Base-by-base conservation (phyloP, 2,329 filamentous ascomycete genomes). In the Gliomastix tumulicola region DNA sequence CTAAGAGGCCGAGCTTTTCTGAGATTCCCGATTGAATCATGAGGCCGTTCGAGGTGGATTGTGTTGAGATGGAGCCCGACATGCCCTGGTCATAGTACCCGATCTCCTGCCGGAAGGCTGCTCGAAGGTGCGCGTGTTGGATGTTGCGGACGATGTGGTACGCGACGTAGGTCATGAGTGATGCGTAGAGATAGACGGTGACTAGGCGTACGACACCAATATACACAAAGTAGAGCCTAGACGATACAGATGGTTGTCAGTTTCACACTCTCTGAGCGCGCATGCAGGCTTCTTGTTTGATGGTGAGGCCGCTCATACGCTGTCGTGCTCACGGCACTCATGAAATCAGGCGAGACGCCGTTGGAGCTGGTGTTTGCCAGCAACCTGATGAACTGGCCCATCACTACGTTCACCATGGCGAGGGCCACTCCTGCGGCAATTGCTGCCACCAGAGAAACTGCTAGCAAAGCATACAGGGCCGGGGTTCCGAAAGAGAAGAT, bases 171-270 rank as follows among this genome's bases (percentile, higher is more conserved):
- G 60, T 67, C 19, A 68, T 49, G 31, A 44, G 43, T 10, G 48
- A 41, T 13, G 48, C 47, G 34, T 51, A 47, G 18, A 64, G 45
- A 41, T 71, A 73, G 5, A 60, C 59, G 6, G 65, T 42, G 15
- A 51, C 45, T 36, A 72, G 65, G 13, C 66, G 66, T 2, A 54
- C 69, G 35, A 72, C 46, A 47, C 71, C 72, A 11, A 75, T 55
- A 39, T 73, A 74, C 8, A 74, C 53, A 41, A 74, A 71, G 46
- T 65, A 71, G 3, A 74, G 49, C 6, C 36, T 36, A 43, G 7
- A 16, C n/a, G n/a, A n/a, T n/a, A n/a, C n/a, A n/a, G n/a, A n/a
- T n/a, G n/a, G n/a, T n/a, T n/a, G n/a, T n/a, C n/a, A n/a, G n/a
- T n/a, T n/a, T n/a, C n/a, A n/a, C n/a, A n/a, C n/a, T n/a, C n/a